phyloP scores from a whole-genome alignment of 257 asterid species.

The Schizonepeta tenuifolia region DNA sequence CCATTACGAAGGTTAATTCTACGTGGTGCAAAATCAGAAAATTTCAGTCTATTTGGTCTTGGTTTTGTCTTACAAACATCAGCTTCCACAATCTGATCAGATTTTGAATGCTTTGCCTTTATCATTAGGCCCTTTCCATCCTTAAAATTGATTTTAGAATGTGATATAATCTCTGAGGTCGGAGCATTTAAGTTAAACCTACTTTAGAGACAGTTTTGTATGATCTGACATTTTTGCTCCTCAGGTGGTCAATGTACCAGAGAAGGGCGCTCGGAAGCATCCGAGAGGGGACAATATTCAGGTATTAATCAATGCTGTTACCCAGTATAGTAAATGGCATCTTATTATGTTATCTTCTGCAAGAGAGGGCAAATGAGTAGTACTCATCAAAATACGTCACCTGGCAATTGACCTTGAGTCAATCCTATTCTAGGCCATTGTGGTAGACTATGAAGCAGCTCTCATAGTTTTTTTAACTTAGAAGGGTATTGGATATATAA shows the following conservation, averaged over 20 bases:
- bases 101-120: conserved; percentile 8
- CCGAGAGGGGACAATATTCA: conserved; percentile 99
- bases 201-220: conserved; percentile 28
- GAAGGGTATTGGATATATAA: background rate
- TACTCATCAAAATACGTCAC: background rate
- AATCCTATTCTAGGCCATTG: background rate
- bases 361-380: background rate
- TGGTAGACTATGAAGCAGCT: background rate
- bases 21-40: background rate
- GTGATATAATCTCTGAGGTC: background rate
- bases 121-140: background rate
- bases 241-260: conserved; percentile 98
- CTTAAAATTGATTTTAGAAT: conserved; percentile 9
- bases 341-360: background rate
- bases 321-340: conserved; percentile 11
- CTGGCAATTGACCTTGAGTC: background rate
- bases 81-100: background rate
- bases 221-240: conserved; percentile 22
- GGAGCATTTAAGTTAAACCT: background rate
- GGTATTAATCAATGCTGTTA: conserved; percentile 45
- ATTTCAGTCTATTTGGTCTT: background rate
- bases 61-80: background rate
- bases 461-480: background rate
- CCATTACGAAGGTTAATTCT: background rate
- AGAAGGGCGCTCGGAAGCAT: conserved; percentile 99